Percentiles rank a stretch among this genome's conserved stretches.
These are phyloP conservation scores for Xylaria hypoxylon DNA, from an alignment of 2,329 filamentous ascomycete genomes.

Conservation along the genomic window DNA sequence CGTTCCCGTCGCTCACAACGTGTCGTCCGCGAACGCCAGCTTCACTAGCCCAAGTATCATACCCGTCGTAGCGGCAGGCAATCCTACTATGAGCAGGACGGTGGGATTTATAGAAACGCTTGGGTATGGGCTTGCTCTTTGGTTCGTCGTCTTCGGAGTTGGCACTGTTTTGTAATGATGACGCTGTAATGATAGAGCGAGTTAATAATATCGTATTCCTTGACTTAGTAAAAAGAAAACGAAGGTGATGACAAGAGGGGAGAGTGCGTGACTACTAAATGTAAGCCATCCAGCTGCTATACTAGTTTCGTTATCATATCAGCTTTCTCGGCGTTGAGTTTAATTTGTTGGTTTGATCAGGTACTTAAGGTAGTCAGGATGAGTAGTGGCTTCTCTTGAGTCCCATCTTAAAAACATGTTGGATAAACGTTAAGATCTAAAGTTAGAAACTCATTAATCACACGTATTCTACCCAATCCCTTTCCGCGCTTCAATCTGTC, in stretches of 20 bases:
- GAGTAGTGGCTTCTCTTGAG: too few species aligned
- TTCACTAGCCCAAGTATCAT: background rate
- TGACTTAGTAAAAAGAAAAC: background rate
- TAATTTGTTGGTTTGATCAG: too few species aligned
- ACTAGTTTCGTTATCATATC: too few species aligned
- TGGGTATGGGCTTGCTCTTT: constrained; percentile 42
- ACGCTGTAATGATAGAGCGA: background rate
- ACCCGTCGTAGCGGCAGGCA: constrained; percentile 30
- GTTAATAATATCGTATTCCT: constrained; percentile 6
- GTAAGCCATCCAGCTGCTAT: too few species aligned
- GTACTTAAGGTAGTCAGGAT: too few species aligned
- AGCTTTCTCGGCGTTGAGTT: too few species aligned
- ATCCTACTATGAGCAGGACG: background rate
- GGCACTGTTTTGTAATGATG: constrained; percentile 41
- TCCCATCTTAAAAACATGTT: too few species aligned
- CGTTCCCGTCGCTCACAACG: constrained; percentile 39
- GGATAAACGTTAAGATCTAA: too few species aligned
- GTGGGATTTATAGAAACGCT: constrained; percentile 26
- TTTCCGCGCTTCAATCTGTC: background rate
- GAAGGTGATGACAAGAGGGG: background rate
- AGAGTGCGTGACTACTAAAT: too few species aligned
- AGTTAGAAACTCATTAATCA: background rate
- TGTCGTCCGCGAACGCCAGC: background rate
- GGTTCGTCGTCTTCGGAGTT: constrained; percentile 43
- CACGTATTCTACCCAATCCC: background rate